Base-by-base conservation (phyloP, 2,329 filamentous ascomycete species). In the Blastomyces parvus region DNA sequence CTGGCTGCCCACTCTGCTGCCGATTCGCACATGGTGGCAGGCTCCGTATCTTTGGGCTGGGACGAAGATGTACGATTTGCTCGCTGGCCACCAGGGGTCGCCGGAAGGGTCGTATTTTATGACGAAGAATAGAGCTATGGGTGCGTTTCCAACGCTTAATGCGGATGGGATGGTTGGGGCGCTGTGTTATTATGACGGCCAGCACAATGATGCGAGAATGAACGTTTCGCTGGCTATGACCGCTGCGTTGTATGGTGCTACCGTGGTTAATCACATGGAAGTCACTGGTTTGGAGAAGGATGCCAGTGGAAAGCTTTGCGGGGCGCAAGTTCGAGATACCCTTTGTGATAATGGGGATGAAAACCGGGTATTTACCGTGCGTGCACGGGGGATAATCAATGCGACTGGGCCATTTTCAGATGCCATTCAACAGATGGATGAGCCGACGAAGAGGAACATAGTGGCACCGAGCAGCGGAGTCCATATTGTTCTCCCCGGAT, bases 151-250 rank as follows among this genome's bases (percentile, higher is more conserved):
- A 7, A 90, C 90, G 88, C 76, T 91, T 66, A 89, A 89, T 77
- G 84, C 83, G 71, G 83, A 85, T 38, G 83, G 85, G 65, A 79
- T 91, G n/a, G 83, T 88, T 42, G 88, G 88, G 61, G 88, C 88
- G 63, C 75, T 91, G 64, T 88, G 91, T 25, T 91, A 91, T 78
- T 90, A 91, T 72, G 88, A 91, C 74, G 88, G 88, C 67, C 87
- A 87, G 53, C 88, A 91, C 76, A 91, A 91, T 72, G 88, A 91
- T 74, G 90, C 88, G 19, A 83, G 88, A 59, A 91, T 91, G 88
- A 91, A 91, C 70, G 86, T 90, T 25, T 89, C 88, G 11, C 79
- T 91, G 63, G 88, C 87, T 27, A 87, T 90, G 84, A 91, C 88
- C 42, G 87, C 88, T 56, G 87, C 88, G 33, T 77, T 90, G 33